Percentiles rank a stretch among this genome's conserved stretches.
These are phyloP conservation scores for Dacryopinax spathularia DNA, from an alignment of 768 basidiomycete species.

Conservation along the genomic window DNA sequence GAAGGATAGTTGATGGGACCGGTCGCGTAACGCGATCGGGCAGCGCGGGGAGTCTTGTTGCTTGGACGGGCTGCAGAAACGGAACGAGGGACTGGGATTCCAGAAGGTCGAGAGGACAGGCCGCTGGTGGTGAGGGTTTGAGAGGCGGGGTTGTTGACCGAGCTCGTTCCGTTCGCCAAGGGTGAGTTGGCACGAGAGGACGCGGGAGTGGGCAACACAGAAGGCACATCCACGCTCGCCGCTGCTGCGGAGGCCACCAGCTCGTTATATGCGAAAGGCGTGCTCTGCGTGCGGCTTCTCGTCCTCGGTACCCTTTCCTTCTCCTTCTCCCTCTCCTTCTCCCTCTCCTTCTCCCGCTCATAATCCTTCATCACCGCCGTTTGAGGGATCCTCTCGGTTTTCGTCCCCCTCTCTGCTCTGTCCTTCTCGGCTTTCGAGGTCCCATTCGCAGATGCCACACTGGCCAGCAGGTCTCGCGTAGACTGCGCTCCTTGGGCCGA, in stretches of 20 bases:
- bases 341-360: not conserved
- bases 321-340: not conserved
- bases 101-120: not conserved
- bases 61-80: not conserved
- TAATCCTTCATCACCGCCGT: not conserved
- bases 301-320: not conserved
- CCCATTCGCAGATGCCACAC: not conserved
- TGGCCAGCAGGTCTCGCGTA: not conserved
- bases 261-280: not conserved
- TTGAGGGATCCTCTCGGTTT: not conserved
- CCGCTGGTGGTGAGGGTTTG: not conserved
- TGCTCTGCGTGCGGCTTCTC: not conserved
- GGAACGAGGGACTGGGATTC: not conserved
- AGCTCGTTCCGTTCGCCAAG: constrained; percentile 8
- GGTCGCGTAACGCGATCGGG: not conserved
- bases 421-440: not conserved
- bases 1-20: not conserved
- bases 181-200: constrained; percentile 31
- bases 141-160: not conserved
- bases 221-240: not conserved
- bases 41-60: not conserved
- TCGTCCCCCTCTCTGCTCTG: not conserved
- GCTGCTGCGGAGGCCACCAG: not conserved
- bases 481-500: not conserved
- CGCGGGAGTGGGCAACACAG: constrained; percentile 25